Evolutionary conservation across 1,284 basidiomycete genomes (phyloP).

Genomic region (Cryptococcus depauperatus): DNA sequence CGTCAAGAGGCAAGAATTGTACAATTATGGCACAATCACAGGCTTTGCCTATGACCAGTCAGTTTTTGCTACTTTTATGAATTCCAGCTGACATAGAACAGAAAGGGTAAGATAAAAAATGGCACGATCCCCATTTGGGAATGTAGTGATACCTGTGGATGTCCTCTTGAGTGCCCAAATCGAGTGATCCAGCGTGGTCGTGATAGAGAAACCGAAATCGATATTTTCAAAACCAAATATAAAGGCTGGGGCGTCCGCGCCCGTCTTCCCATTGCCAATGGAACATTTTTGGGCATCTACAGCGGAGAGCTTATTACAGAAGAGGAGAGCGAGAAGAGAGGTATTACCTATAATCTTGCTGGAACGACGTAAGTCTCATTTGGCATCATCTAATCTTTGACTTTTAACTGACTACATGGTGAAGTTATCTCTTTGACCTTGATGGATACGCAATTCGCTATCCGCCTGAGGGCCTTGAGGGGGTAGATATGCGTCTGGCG

Average conservation of each 20-base stretch:
- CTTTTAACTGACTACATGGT: not conserved
- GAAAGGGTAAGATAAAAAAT: constrained; percentile 51
- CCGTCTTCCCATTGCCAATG: constrained; percentile 55
- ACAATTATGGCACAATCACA: constrained; percentile 37
- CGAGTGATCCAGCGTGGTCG: constrained; percentile 70
- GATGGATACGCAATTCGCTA: constrained; percentile 62
- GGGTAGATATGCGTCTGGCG: constrained; percentile 32
- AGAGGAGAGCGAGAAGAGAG: constrained; percentile 58
- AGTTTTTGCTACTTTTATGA: not conserved
- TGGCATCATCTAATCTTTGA: not conserved
- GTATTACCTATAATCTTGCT: constrained; percentile 60
- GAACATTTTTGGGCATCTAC: constrained; percentile 74
- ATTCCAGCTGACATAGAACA: not conserved
- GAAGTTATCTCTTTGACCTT: constrained; percentile 67
- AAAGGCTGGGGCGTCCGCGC: constrained; percentile 80
- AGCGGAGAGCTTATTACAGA: constrained; percentile 72
- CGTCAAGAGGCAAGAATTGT: constrained; percentile 52
- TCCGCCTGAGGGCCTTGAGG: constrained; percentile 35
- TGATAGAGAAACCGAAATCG: constrained; percentile 55
- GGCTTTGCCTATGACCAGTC: constrained; percentile 57
- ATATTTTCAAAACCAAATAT: constrained; percentile 53
- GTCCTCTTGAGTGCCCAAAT: constrained; percentile 70
- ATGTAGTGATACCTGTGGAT: constrained; percentile 73
- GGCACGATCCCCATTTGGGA: constrained; percentile 67
- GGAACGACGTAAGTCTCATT: constrained; percentile 53